phyloP scores from a whole-genome alignment of 73 alveolate species.

The Tetrahymena elliotti region DNA sequence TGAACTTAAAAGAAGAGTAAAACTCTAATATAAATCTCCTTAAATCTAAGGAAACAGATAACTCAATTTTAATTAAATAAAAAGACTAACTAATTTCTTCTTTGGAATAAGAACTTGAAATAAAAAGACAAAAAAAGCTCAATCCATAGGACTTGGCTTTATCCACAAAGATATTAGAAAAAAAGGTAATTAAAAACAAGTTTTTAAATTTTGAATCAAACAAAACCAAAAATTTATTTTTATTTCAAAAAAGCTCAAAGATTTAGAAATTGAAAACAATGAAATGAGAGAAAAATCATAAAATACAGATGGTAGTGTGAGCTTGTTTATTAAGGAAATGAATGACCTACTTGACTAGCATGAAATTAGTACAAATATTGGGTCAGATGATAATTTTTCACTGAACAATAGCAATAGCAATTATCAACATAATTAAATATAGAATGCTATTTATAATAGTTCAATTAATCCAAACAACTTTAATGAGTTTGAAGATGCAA shows the following conservation, averaged over 20 bases:
- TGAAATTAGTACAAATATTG: slow-evolving; percentile 37
- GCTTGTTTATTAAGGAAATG: slow-evolving; percentile 51
- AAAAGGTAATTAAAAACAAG: background rate
- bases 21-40: slow-evolving; percentile 5
- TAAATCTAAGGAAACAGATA: slow-evolving; percentile 13
- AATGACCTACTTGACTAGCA: slow-evolving; percentile 33
- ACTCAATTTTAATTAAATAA: background rate
- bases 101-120: slow-evolving; percentile 14
- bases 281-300: slow-evolving; percentile 31
- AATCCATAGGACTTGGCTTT: slow-evolving; percentile 9
- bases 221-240: background rate
- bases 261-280: slow-evolving; percentile 39
- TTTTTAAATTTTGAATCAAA: too few species aligned
- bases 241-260: slow-evolving; percentile 7
- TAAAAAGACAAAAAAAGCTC: background rate
- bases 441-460: background rate
- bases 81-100: slow-evolving; percentile 2
- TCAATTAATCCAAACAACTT: background rate
- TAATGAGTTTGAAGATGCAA: background rate
- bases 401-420: background rate
- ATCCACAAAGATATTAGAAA: background rate
- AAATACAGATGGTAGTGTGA: slow-evolving; percentile 44
- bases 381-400: background rate
- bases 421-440: background rate
- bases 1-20: slow-evolving; percentile 1